A percentile compares a stretch with the other conserved stretches of the same genome.
Conservation (phyloP, 2,329 filamentous ascomycete genomes). For the Paecilomyces formosus region DNA sequence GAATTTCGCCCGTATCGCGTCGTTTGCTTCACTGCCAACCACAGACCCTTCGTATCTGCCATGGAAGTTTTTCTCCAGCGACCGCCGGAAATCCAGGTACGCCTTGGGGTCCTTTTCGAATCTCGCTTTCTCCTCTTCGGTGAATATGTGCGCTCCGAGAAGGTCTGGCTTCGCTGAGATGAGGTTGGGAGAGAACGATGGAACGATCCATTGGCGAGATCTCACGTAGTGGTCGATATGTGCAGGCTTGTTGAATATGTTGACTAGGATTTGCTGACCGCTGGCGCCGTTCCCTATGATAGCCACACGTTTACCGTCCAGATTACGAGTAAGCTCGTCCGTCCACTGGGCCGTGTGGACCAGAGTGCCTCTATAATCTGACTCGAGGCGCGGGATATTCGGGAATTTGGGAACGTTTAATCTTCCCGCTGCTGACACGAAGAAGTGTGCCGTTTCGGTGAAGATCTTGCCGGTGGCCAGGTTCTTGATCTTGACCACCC, state of each 20-base stretch:
- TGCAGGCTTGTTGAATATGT: background rate
- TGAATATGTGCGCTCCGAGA: conserved; percentile 4
- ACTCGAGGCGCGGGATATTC: conserved; percentile 1
- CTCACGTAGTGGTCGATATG: conserved; percentile 4
- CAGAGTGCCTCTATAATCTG: conserved; percentile 1
- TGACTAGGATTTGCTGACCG: conserved; percentile 1
- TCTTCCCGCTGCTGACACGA: conserved; percentile 1
- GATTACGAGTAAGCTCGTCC: background rate
- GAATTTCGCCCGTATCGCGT: background rate
- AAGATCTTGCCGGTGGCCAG: background rate
- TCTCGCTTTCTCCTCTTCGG: conserved; percentile 3
- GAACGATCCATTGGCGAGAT: conserved; percentile 1
- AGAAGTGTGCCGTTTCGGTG: conserved; percentile 3
- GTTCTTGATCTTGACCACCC: conserved; percentile 2
- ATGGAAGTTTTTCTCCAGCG: conserved; percentile 5
- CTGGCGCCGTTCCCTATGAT: conserved; percentile 4
- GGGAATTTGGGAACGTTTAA: conserved; percentile 2
- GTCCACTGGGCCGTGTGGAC: conserved; percentile 3
- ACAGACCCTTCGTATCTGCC: conserved; percentile 1
- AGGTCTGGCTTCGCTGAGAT: background rate
- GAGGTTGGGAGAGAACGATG: conserved; percentile 2
- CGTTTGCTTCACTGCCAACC: background rate
- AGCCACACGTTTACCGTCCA: conserved; percentile 2
- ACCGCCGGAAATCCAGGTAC: conserved; percentile 4
- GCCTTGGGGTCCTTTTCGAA: conserved; percentile 2